Percentiles rank a stretch among this genome's conserved stretches.
Conservation (phyloP, 2,329 filamentous ascomycete species). For the Paecilomyces niveus region DNA sequence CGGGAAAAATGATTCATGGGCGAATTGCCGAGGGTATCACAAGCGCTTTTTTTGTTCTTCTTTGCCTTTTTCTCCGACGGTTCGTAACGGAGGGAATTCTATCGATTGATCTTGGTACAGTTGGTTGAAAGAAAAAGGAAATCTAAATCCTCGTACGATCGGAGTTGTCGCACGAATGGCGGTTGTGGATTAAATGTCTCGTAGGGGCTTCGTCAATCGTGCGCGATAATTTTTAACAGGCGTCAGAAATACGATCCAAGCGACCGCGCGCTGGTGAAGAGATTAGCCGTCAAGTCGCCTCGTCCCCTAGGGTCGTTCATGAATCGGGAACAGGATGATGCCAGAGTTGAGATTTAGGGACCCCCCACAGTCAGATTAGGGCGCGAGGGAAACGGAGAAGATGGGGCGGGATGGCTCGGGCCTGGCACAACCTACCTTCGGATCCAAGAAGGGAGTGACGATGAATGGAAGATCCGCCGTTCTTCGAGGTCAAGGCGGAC, state of each 20-base stretch:
- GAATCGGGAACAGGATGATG: not conserved
- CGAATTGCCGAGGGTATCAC: slow-evolving; percentile 4
- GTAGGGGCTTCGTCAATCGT: slow-evolving; percentile 10
- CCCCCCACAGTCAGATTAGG: not conserved
- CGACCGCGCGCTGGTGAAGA: slow-evolving; percentile 18
- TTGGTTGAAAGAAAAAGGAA: slow-evolving; percentile 1
- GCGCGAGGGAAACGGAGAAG: not conserved
- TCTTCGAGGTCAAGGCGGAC: slow-evolving; percentile 8
- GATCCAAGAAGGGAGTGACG: slow-evolving; percentile 25
- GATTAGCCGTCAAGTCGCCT: slow-evolving; percentile 9
- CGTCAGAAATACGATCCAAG: slow-evolving; percentile 17
- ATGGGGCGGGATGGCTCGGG: not conserved
- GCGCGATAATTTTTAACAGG: slow-evolving; percentile 9
- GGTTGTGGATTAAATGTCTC: slow-evolving; percentile 5
- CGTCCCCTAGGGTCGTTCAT: not conserved
- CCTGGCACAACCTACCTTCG: slow-evolving; percentile 21
- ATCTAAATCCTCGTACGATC: slow-evolving; percentile 1
- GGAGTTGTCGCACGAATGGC: slow-evolving; percentile 7
- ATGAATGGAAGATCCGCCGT: slow-evolving; percentile 14
- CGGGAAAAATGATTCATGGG: slow-evolving; percentile 29
- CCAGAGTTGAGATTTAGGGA: not conserved
- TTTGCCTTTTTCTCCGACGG: slow-evolving; percentile 1
- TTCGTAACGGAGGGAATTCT: not conserved
- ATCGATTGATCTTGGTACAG: not conserved
- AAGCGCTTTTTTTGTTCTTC: not conserved